Base-by-base conservation (phyloP, 2,329 filamentous ascomycete species). In the Trichophyton rubrum region DNA sequence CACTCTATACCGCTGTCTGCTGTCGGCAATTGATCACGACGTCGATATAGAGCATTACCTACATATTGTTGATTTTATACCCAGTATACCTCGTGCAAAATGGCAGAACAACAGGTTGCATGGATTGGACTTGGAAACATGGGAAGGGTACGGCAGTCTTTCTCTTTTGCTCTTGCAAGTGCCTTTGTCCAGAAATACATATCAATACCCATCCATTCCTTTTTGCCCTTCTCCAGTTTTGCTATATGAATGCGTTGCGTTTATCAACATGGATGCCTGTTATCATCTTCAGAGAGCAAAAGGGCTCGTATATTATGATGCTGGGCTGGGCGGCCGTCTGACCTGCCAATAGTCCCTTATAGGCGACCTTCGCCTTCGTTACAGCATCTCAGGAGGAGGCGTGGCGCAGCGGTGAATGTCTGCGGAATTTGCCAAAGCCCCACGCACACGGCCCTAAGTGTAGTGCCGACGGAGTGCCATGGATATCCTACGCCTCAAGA, bases 71-170 rank as follows among this genome's bases (percentile, higher is more conserved):
- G 45, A 27, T 30, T 27, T 3, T 3, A 27, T 51, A 51, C 22
- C 20, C 45, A 22, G 45, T 51, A 11, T n/a, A 9, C 24, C 20
- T 51, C 24, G 13, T 51, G 20, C 11, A 59, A 49, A 20, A 59
- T 59, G 57, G 57, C n/a, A 22, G 38, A 27, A 9, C 27, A 59
- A 3, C 62, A 63, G 56, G 17, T 62, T 62, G 63, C 62, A 61
- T 70, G 60, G 63, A 67, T 68, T 43, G 67, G 67, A 2, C 24
- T 68, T 40, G 67, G 67, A 43, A 68, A 68, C 51, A 68, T 68
- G 64, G 67, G 66, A 53, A 61, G 62, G 64, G 66, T 68, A 61
- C 51, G 59, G 27, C 24, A 55, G 51, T n/a, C 13, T 55, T 27
- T 35, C n/a, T 35, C 1, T 27, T 51, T 38, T 13, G 2, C 33